phyloP scores from a whole-genome alignment of 1,284 basidiomycete genomes.

The Ganoderma leucocontextum region DNA sequence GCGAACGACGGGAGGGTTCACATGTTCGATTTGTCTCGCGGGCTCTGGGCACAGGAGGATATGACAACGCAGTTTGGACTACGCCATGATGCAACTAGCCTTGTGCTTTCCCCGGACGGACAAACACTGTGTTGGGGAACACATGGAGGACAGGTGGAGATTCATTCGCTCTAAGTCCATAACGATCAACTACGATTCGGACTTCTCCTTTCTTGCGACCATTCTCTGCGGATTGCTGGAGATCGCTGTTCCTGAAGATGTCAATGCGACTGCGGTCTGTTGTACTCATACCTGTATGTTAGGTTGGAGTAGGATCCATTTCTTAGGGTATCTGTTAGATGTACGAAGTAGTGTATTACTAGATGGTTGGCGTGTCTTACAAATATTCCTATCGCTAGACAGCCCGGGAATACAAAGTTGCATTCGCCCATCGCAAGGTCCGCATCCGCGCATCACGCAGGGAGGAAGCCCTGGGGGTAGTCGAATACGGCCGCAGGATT shows the following conservation, averaged over 20 bases:
- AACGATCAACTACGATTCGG: background rate
- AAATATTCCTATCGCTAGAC: background rate
- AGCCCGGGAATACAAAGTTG: no score
- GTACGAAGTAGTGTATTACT: background rate
- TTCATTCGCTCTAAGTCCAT: background rate
- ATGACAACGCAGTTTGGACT: background rate
- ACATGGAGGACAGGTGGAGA: background rate
- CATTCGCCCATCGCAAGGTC: no score
- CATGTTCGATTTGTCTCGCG: background rate
- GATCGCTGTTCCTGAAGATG: background rate
- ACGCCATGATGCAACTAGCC: no score
- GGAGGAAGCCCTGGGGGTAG: conserved; percentile 8
- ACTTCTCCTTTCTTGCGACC: background rate
- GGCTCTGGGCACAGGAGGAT: background rate
- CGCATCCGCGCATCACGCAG: background rate
- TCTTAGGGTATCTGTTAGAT: background rate
- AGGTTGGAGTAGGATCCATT: background rate
- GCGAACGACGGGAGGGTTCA: background rate
- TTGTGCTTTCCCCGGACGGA: background rate
- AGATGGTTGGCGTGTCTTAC: background rate
- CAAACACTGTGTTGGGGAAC: background rate
- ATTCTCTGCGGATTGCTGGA: background rate
- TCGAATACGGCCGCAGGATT: conserved; percentile 6
- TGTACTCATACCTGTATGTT: background rate
- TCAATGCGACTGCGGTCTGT: background rate